Evolutionary conservation across 2,329 filamentous ascomycete genomes (phyloP).

Genomic region (Thelonectria rubi): DNA sequence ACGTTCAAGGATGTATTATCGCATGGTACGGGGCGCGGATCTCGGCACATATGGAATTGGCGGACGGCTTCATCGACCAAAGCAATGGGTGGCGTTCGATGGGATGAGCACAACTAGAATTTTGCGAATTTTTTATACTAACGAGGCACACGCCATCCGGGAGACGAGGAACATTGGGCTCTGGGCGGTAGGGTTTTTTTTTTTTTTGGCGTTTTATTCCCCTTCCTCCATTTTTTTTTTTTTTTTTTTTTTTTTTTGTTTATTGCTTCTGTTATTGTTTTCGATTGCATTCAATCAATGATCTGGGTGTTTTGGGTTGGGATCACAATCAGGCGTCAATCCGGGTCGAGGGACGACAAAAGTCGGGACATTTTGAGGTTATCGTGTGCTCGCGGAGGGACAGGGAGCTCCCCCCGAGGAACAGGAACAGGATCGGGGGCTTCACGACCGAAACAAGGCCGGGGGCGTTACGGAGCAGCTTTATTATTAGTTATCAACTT

Average conservation of each 20-base stretch:
- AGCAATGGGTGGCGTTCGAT: conserved; percentile 32
- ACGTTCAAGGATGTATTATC: conserved; percentile 5
- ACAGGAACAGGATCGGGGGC: conserved; percentile 13
- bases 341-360: conserved; percentile 2
- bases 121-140: conserved; percentile 31
- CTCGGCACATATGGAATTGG: conserved; percentile 9
- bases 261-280: neutral
- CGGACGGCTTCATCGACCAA: conserved; percentile 20
- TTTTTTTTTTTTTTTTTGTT: neutral
- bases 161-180: conserved; percentile 11
- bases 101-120: conserved; percentile 20
- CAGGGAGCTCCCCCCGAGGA: conserved; percentile 6
- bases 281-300: neutral
- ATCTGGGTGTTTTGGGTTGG: neutral
- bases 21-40: conserved; percentile 23
- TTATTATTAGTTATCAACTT: neutral
- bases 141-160: conserved; percentile 32
- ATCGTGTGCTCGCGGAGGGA: conserved; percentile 3
- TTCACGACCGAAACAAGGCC: conserved; percentile 11
- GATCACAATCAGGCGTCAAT: conserved; percentile 11
- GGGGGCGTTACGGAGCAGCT: conserved; percentile 12
- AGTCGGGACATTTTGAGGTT: neutral
- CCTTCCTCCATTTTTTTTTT: neutral
- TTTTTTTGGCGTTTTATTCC: neutral
- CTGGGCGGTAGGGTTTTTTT: conserved; percentile 13